Conservation (phyloP, 2,329 filamentous ascomycete species). For the Fusarium agapanthi region DNA sequence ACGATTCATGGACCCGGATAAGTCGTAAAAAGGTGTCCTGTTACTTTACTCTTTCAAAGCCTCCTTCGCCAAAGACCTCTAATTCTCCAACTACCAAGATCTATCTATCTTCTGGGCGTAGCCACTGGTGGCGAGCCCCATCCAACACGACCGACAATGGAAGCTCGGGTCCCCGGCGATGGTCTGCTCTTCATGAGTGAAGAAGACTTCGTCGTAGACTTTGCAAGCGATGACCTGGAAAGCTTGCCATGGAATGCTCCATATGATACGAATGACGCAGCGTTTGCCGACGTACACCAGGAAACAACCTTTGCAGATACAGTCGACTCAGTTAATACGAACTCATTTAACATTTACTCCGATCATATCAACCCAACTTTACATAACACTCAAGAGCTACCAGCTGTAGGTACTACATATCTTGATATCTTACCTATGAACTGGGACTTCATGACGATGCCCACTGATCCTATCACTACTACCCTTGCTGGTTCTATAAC, state of each 20-base stretch:
- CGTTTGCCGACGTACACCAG: constrained; percentile 3
- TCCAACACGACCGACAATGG: neutral
- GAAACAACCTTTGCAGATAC: neutral
- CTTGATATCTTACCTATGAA: neutral
- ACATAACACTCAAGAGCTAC: neutral
- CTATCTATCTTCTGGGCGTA: neutral
- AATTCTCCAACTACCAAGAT: neutral
- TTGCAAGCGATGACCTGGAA: neutral
- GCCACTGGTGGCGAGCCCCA: neutral
- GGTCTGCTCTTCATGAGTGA: neutral
- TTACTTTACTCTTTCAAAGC: neutral
- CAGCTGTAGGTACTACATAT: neutral
- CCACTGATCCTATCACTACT: neutral
- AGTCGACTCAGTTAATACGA: neutral
- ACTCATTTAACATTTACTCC: neutral
- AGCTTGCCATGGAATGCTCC: neutral
- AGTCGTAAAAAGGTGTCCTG: constrained; percentile 19
- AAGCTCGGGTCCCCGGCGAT: neutral
- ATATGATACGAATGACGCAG: constrained; percentile 14
- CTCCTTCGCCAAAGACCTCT: neutral
- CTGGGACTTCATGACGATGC: neutral
- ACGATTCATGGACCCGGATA: constrained; percentile 8
- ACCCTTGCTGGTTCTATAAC: neutral
- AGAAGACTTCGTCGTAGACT: neutral
- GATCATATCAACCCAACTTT: neutral